Percentiles rank a stretch among this genome's conserved stretches.
These are phyloP conservation scores for Galeopsis tetrahit DNA, from an alignment of 257 asterid species.

Conservation along the genomic window DNA sequence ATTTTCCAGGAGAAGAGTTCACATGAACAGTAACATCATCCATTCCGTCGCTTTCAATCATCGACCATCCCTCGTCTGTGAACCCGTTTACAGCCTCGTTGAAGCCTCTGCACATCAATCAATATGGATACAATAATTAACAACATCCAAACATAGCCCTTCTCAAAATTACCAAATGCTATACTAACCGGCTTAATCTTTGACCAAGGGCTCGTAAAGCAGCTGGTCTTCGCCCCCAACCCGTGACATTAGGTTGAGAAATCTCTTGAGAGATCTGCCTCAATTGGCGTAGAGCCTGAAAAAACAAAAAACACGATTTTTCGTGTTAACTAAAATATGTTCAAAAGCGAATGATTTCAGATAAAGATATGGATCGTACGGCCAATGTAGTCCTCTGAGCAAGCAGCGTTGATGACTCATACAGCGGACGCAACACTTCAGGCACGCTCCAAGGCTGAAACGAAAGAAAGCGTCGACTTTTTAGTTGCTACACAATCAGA, in stretches of 20 bases:
- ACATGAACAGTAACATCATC: slow-evolving; percentile 94
- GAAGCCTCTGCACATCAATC: slow-evolving; percentile 67
- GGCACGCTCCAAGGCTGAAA: slow-evolving; percentile 97
- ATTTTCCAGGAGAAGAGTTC: slow-evolving; percentile 76
- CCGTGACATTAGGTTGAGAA: slow-evolving; percentile 77
- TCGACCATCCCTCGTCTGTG: slow-evolving; percentile 94
- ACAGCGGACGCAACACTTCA: slow-evolving; percentile 89
- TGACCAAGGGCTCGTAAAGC: slow-evolving; percentile 94
- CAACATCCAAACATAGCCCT: slow-evolving; percentile 1
- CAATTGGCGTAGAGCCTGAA: slow-evolving; percentile 87
- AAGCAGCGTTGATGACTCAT: slow-evolving; percentile 84
- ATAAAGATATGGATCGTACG: slow-evolving; percentile 42
- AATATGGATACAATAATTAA: slow-evolving; percentile 7
- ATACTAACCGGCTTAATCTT: slow-evolving; percentile 80
- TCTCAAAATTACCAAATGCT: slow-evolving; percentile 1
- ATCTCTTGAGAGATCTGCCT: slow-evolving; percentile 92
- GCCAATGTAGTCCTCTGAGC: slow-evolving; percentile 94
- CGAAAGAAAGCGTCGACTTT: background rate
- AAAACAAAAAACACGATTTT: slow-evolving; percentile 6
- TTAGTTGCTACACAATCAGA: background rate
- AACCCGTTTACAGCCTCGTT: slow-evolving; percentile 97
- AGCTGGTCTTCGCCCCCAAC: slow-evolving; percentile 98
- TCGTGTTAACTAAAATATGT: background rate
- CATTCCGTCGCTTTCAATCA: slow-evolving; percentile 81
- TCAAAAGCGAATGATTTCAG: background rate